Conservation (phyloP, 805 yeast species). For the Ascoidea rubescens region DNA sequence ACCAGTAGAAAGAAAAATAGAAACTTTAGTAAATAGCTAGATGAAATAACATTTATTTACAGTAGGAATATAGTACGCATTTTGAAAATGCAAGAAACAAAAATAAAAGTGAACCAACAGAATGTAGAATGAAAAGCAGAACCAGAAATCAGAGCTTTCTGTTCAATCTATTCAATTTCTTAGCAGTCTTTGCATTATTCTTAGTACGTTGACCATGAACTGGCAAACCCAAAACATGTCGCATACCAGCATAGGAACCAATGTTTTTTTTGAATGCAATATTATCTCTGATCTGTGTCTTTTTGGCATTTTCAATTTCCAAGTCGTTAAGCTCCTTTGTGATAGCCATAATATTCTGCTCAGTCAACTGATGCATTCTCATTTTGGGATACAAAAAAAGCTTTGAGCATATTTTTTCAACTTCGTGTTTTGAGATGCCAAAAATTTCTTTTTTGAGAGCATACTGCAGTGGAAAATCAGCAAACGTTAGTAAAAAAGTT, state of each 20-base stretch:
- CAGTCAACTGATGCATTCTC: slow-evolving; percentile 88
- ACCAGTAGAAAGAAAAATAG: too few species aligned
- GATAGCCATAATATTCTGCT: slow-evolving; percentile 72
- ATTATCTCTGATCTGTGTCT: slow-evolving; percentile 62
- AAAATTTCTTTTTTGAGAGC: slow-evolving; percentile 75
- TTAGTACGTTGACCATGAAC: slow-evolving; percentile 86
- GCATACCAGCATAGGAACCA: slow-evolving; percentile 77
- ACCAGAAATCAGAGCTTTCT: slow-evolving; percentile 23
- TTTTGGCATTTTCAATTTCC: slow-evolving; percentile 70
- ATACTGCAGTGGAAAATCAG: slow-evolving; percentile 15
- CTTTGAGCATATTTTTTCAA: slow-evolving; percentile 68
- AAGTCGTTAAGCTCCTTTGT: slow-evolving; percentile 78
- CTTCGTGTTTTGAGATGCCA: slow-evolving; percentile 71
- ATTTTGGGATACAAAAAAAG: slow-evolving; percentile 85
- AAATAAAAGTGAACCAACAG: too few species aligned
- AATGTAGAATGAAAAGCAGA: too few species aligned
- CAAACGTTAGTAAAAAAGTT: slow-evolving; percentile 2
- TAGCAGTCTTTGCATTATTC: slow-evolving; percentile 84
- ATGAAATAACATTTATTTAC: too few species aligned
- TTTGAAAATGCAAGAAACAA: too few species aligned
- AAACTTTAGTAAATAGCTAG: too few species aligned
- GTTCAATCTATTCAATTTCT: slow-evolving; percentile 65
- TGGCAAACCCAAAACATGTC: slow-evolving; percentile 77
- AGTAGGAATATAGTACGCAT: too few species aligned
- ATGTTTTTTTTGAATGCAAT: slow-evolving; percentile 67